Base-by-base conservation (phyloP, 2,329 filamentous ascomycete species). In the Diaporthe ampelina region DNA sequence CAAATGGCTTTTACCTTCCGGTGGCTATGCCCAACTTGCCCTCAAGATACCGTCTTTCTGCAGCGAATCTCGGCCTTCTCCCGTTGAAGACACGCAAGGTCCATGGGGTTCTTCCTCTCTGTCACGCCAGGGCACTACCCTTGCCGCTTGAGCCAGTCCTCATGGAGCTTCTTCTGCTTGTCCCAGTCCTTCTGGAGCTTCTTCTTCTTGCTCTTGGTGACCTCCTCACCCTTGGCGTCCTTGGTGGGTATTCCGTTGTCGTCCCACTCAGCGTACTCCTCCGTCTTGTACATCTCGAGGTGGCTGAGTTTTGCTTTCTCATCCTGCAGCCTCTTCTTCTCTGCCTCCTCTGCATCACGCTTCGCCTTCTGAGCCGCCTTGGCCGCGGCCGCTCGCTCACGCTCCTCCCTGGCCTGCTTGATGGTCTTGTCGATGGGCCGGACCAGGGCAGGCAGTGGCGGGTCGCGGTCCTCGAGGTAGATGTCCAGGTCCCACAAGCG, bases 121-220 rank as follows among this genome's bases (percentile, higher is more conserved):
- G 21, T 21, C 63, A 2, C 19, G 0, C 45, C 45, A 0, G 17
- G 21, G 19, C 63, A 21, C 32, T 68, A 68, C 9, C 52, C 71
- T 69, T 75, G 74, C 43, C 59, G 57, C 74, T 74, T 76, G 24
- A 80, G 73, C 82, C 85, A 91, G 70, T 84, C 84, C 78, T 93
- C 91, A 82, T 92, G 89, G 77, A 88, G 77, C 85, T 92, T 94
- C 85, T 91, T 93, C 85, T 94, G 92, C 78, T 85, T 88, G 79
- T 93, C 91, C 92, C 91, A 94, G 75, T 92, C 90, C 84, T 94
- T 94, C 81, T 84, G 88, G 76, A 94, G 80, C 85, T 91, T 93
- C 86, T 94, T 94, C 48, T 80, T 81, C 78, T 86, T 86, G 73
- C 86, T 90, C 84, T 94, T 94, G 13, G 90, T 86, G n/a, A 94